Evolutionary conservation across 176 grass and related monocot genomes (phyloP).

Genomic region (Olyra latifolia): DNA sequence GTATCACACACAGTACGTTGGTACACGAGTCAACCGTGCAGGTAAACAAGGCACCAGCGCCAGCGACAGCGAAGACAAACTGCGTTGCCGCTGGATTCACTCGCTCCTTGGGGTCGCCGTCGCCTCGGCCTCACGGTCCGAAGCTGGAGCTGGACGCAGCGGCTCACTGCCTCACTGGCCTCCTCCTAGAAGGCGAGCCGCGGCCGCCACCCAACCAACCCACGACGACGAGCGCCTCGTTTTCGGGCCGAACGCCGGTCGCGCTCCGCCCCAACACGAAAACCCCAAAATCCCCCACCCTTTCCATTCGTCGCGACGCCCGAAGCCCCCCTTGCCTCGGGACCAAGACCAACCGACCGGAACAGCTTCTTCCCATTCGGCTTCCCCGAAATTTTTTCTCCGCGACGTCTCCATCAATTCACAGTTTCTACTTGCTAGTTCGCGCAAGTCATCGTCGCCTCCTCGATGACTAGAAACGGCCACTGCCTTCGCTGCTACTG

Average conservation of each 20-base stretch:
- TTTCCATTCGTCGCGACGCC: constrained; percentile 33
- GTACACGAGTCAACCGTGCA: too few species aligned
- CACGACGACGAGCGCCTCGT: background rate
- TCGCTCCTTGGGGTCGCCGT: too few species aligned
- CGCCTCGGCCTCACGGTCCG: background rate
- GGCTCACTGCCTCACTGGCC: background rate
- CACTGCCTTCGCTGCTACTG: background rate
- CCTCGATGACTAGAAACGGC: constrained; percentile 30
- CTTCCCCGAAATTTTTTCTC: background rate
- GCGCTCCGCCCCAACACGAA: constrained; percentile 21
- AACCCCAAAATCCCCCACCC: background rate
- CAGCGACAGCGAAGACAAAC: too few species aligned
- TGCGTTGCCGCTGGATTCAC: too few species aligned
- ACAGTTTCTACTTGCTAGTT: background rate
- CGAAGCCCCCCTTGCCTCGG: background rate
- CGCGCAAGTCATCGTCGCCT: constrained; percentile 13
- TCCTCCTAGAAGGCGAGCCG: background rate
- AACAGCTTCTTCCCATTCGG: background rate
- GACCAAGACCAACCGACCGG: background rate
- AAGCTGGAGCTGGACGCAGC: background rate
- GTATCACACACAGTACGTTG: too few species aligned
- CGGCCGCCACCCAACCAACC: too few species aligned
- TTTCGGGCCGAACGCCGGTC: background rate
- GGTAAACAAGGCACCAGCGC: too few species aligned
- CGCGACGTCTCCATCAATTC: constrained; percentile 35